Evolutionary conservation across 192 early-diverging fungal species (phyloP).

Genomic region (Backusella westeae): DNA sequence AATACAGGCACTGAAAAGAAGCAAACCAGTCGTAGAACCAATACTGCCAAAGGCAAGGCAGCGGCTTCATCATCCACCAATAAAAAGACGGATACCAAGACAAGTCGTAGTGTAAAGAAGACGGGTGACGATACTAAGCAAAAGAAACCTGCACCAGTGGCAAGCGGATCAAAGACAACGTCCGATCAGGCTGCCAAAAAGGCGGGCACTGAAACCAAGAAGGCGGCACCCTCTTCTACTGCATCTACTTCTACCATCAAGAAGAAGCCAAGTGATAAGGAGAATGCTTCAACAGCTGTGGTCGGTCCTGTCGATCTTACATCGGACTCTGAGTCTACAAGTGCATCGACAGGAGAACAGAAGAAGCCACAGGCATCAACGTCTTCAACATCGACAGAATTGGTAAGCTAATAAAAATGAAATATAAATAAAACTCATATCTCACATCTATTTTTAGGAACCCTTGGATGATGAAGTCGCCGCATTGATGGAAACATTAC

Average conservation of each 20-base stretch:
- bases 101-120: neutral
- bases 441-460: neutral
- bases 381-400: no score
- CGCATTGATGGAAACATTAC: conserved; percentile 24
- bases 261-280: neutral
- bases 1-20: neutral
- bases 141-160: neutral
- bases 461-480: conserved; percentile 38
- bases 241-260: neutral
- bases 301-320: neutral
- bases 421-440: neutral
- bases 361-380: neutral
- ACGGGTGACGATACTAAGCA: neutral
- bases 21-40: neutral
- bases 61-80: neutral
- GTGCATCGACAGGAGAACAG: no score
- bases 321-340: neutral
- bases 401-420: neutral
- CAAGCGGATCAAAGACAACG: neutral
- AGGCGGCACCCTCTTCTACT: neutral
- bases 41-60: neutral
- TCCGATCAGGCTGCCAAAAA: neutral
- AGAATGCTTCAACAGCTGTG: neutral
- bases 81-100: neutral
- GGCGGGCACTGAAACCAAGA: neutral